Base-by-base conservation (phyloP, 176 grass and related monocot species). In the Saccharum officinarum region DNA sequence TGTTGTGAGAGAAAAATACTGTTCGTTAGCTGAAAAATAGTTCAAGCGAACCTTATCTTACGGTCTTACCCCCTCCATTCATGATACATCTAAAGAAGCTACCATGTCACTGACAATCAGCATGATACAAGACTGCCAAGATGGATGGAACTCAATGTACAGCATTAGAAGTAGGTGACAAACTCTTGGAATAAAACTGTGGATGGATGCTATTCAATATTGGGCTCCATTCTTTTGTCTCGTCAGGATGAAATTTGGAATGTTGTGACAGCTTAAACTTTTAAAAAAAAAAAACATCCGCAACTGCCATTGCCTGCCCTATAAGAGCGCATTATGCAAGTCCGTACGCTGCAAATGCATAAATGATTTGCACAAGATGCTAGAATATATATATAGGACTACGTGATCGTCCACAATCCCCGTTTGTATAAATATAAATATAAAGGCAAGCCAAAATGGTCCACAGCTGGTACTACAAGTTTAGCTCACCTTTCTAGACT, bases 401-500 rank as follows among this genome's bases (percentile, higher is more conserved):
- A 17, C 31, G 71, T 69, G 45, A 87, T 59, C 15, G 28, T 67
- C 71, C 70, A 76, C 60, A 17, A 44, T 45, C 62, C 33, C 33
- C 38, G 37, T 61, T 34, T 62, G 3, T 41, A 47, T 55, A 22
- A 8, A 55, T 55, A 55, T 20, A 55, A 8, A 54, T 18, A 18
- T 2, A 55, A 59, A 59, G 20, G 20, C 10, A n/a, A 64, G 30
- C 6, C n/a, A 49, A 78, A 78, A 71, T 45, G 84, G 38, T 16
- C 62, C 28, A 47, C 67, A 80, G 62, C 30, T 69, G 73, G 37
- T 67, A 3, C 47, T n/a, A 34, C 16, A 36, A 55, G 10, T 65
- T 55, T 34, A 60, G 36, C 41, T 55, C 36, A 36, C 67, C 61
- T 57, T 57, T 41, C 71, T 60, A 68, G 55, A 17, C 16, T 34